Percentiles rank a stretch among this genome's conserved stretches.
Evolutionary conservation across 352 stramenopile species (phyloP).

Genomic region (Phytophthora constricta): DNA sequence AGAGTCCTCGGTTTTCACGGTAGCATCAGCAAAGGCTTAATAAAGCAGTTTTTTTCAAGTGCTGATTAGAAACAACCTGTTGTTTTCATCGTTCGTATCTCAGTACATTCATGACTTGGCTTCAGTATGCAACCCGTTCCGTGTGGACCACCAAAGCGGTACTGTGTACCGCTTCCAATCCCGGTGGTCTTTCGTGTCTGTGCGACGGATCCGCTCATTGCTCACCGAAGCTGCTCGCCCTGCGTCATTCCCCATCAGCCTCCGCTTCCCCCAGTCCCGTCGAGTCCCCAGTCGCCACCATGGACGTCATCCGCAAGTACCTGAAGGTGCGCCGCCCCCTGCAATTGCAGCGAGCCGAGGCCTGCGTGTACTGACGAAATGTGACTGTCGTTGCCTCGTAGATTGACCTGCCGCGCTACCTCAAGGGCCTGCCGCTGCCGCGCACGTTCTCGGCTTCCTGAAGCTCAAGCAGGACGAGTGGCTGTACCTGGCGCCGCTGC

Average conservation of each 20-base stretch:
- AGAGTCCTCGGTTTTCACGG: no score
- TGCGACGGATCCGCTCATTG: not conserved
- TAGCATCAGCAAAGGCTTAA: no score
- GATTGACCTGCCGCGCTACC: conserved; percentile 80
- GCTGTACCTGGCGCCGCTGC: conserved; percentile 83
- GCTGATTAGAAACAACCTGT: no score
- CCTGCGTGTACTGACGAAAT: not conserved
- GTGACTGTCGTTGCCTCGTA: conserved; percentile 10
- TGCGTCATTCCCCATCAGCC: conserved; percentile 32
- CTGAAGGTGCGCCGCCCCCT: conserved; percentile 54
- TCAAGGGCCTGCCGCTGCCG: conserved; percentile 82
- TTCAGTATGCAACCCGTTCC: no score
- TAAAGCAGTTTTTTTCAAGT: no score
- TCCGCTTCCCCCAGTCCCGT: not conserved
- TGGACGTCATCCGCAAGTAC: conserved; percentile 85
- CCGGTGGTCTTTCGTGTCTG: conserved; percentile 33
- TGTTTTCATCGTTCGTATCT: no score
- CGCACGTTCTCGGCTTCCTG: conserved; percentile 81
- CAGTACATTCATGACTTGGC: no score
- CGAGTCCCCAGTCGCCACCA: conserved; percentile 27
- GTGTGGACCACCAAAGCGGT: no score
- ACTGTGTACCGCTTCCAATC: no score
- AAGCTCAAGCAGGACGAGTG: conserved; percentile 89
- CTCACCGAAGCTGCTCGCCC: not conserved
- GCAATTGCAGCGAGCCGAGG: no score